Evolutionary conservation across 1,139 yeast genomes (phyloP).

Genomic region (Candida sanyaensis): DNA sequence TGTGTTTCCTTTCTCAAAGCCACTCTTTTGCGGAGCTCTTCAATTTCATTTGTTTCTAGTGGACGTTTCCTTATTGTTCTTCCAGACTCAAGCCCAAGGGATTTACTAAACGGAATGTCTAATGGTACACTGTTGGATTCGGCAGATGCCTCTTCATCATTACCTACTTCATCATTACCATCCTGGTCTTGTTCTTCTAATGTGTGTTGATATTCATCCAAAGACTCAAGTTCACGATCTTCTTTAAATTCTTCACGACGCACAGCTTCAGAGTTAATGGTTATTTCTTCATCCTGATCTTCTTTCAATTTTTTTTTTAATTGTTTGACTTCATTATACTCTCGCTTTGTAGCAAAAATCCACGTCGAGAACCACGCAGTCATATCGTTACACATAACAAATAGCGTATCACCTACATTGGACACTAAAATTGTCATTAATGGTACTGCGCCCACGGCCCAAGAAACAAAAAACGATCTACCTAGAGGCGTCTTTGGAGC

Average conservation of each 20-base stretch:
- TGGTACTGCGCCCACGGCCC: conserved; percentile 85
- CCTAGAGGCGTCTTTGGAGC: conserved; percentile 67
- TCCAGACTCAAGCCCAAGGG: background rate
- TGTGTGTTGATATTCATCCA: conserved; percentile 5
- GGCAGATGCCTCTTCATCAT: conserved; percentile 1
- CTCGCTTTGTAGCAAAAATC: conserved; percentile 12
- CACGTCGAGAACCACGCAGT: conserved; percentile 19
- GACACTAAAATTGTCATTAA: conserved; percentile 82
- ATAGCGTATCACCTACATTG: conserved; percentile 65
- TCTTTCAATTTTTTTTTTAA: conserved; percentile 11
- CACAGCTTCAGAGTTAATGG: conserved; percentile 6
- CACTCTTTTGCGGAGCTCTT: conserved; percentile 8
- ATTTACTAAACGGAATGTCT: background rate
- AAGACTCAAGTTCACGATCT: conserved; percentile 9
- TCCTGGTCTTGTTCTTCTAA: background rate
- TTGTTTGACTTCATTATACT: conserved; percentile 8
- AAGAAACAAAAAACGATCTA: conserved; percentile 67
- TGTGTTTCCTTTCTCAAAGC: conserved; percentile 16
- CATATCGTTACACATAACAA: conserved; percentile 26
- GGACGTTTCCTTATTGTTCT: background rate
- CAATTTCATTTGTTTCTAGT: background rate
- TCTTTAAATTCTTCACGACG: conserved; percentile 10
- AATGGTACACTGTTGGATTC: background rate
- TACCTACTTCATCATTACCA: no score
- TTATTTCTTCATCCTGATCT: conserved; percentile 18